Base-by-base conservation (phyloP, 257 asterid species). In the Cinchona pubescens region DNA sequence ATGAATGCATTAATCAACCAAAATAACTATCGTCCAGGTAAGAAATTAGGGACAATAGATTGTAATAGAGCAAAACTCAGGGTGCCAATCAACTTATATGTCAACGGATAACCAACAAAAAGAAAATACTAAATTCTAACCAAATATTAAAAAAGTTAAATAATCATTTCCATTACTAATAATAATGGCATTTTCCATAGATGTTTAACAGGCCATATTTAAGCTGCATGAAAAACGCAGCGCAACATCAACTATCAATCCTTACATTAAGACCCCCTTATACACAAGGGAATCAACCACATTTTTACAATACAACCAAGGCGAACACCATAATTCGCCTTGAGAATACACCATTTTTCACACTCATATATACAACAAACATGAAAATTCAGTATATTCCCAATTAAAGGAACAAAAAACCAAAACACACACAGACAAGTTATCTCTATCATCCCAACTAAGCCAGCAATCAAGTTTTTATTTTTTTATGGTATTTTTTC, bases 351-450 rank as follows among this genome's bases (percentile, higher is more conserved):
- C 38, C 15, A 38, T 68, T 8, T 37, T 34, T 37, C 73, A 34
- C 56, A 29, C 67, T 42, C 70, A 32, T 51, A 42, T 78, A 72
- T 72, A 45, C 43, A 78, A 78, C 68, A 78, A 2, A 40, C 74
- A 72, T 7, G 69, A 78, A n/a, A 48, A 51, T 34, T 60, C 73
- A 21, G 45, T 27, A 66, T 42, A 53, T 34, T 56, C 73, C 61
- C 67, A 53, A n/a, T 29, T 38, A 27, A 75, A 16, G 21, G 53
- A 23, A 60, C 60, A 16, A 61, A 1, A 58, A 30, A 59, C 27
- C 21, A 67, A 66, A 42, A 68, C 55, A 42, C 69, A 49, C 65
- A 78, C 75, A n/a, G n/a, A 79, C 48, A n/a, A 11, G 32, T 55
- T 56, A 25, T 7, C 5, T 13, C n/a, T n/a, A n/a, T 62, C 45